Base-by-base conservation (phyloP, 202 grass and related monocot genomes). In the Hordeum pubiflorum region DNA sequence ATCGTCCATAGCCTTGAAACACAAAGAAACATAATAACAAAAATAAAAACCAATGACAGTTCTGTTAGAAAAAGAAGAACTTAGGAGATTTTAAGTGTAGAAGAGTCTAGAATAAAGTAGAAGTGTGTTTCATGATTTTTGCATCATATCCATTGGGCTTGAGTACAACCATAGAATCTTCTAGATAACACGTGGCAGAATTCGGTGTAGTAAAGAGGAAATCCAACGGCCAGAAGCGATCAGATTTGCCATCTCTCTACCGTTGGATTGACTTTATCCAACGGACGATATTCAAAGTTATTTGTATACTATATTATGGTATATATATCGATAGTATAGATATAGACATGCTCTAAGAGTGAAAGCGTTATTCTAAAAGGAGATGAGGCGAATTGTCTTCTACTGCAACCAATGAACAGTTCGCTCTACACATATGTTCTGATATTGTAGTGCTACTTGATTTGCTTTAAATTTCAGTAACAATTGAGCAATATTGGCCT, bases 341-440 rank as follows among this genome's bases (percentile, higher is more conserved):
- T 48, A 50, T 50, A 50, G 14, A 50, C n/a, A 59, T 71, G 52
- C 22, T 85, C 21, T 79, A 82, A 32, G 22, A 55, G 24, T 20
- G 9, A n/a, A 72, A 58, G n/a, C 27, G 6, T n/a, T 43, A 21
- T 48, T 66, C 58, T 74, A 79, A 79, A 74, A 78, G 22, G 63
- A 41, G 52, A 37, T 68, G 36, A 21, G 50, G 20, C n/a, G 3
- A 38, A 52, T 21, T 13, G 11, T 88, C 62, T 44, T 52, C 15
- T 81, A 44, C 15, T 59, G 52, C 52, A 40, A 63, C 17, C 3
- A 75, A 43, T 81, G 14, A 63, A 6, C 37, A 59, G 15, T 41
- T 9, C 38, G 2, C 50, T 79, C 31, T 68, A 33, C 18, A 26
- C 69, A 31, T 27, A 27, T 61, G 63, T 81, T 76, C 72, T 63